These are phyloP conservation scores for Chrysanthemum makinoi DNA, from an alignment of 129 eudicot species.

Conservation along the genomic window DNA sequence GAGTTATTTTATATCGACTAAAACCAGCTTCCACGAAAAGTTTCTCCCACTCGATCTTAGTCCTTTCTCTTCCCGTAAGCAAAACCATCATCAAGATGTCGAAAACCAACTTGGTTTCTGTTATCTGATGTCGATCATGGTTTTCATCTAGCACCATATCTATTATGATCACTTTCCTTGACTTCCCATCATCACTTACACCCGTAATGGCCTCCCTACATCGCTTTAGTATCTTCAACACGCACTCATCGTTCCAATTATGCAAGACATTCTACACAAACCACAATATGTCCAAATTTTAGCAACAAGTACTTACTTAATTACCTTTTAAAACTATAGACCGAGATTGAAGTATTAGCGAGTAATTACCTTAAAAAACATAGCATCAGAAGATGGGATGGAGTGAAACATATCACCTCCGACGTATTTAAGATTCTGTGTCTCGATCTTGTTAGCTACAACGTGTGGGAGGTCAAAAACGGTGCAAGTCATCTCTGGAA, in stretches of 20 bases:
- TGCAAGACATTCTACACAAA: constrained; percentile 32
- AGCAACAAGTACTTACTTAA: too few relatives aligned
- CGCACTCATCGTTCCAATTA: constrained; percentile 33
- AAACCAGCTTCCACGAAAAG: constrained; percentile 26
- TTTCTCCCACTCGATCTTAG: constrained; percentile 24
- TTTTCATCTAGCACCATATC: constrained; percentile 30
- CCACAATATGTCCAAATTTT: too few relatives aligned
- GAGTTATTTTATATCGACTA: constrained; percentile 27
- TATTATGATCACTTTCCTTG: constrained; percentile 35
- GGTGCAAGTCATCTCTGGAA: constrained; percentile 38
- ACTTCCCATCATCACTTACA: constrained; percentile 10
- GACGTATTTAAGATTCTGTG: constrained; percentile 32
- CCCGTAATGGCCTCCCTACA: constrained; percentile 23
- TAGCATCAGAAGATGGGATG: constrained; percentile 41
- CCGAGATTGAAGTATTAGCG: background rate
- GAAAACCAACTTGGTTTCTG: constrained; percentile 27
- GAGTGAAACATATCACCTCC: constrained; percentile 46
- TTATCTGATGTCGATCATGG: constrained; percentile 12
- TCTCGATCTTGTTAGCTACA: constrained; percentile 24
- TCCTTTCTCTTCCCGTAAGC: constrained; percentile 29
- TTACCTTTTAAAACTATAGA: background rate
- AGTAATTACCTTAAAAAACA: constrained; percentile 36
- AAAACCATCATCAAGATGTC: constrained; percentile 33
- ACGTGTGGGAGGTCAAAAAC: constrained; percentile 60
- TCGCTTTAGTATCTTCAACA: constrained; percentile 30